Evolutionary conservation across 2,329 filamentous ascomycete genomes (phyloP).

Genomic region (Lasiodiplodia citricola): DNA sequence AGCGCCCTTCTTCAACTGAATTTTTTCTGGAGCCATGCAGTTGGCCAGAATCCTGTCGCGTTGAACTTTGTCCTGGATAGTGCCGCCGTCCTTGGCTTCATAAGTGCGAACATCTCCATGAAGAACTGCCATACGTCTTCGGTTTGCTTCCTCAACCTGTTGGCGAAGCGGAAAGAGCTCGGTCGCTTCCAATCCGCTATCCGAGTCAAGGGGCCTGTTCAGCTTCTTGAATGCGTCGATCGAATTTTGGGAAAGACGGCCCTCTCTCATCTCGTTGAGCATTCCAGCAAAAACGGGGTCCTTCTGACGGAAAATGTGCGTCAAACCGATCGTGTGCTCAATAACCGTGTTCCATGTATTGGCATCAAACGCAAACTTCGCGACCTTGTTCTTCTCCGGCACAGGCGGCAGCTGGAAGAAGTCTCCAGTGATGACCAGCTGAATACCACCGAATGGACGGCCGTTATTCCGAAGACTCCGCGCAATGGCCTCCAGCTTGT

Average conservation of each 20-base stretch:
- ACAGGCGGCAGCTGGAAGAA: slow-evolving; percentile 98
- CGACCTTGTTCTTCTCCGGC: slow-evolving; percentile 73
- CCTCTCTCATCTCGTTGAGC: slow-evolving; percentile 97
- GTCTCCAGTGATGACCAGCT: slow-evolving; percentile 93
- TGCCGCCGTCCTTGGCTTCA: slow-evolving; percentile 75
- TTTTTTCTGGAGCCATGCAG: slow-evolving; percentile 86
- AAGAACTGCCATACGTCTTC: slow-evolving; percentile 72
- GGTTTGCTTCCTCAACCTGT: slow-evolving; percentile 89
- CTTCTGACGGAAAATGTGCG: slow-evolving; percentile 94
- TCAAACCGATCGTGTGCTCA: slow-evolving; percentile 92
- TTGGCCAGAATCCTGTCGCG: slow-evolving; percentile 82
- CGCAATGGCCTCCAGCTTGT: slow-evolving; percentile 91
- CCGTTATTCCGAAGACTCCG: slow-evolving; percentile 87
- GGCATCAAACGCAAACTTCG: slow-evolving; percentile 93
- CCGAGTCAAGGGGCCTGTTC: slow-evolving; percentile 67
- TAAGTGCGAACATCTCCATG: slow-evolving; percentile 72
- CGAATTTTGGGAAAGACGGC: slow-evolving; percentile 76
- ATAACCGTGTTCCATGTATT: slow-evolving; percentile 91
- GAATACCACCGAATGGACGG: slow-evolving; percentile 92
- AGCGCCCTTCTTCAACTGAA: slow-evolving; percentile 86
- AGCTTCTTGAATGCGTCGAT: slow-evolving; percentile 77
- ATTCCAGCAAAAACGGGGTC: slow-evolving; percentile 89
- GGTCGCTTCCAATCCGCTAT: slow-evolving; percentile 80
- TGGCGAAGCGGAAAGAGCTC: slow-evolving; percentile 90
- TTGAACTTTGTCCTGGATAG: slow-evolving; percentile 66